Base-by-base conservation (phyloP, 805 yeast genomes). In the Saccharomycopsis vini region DNA sequence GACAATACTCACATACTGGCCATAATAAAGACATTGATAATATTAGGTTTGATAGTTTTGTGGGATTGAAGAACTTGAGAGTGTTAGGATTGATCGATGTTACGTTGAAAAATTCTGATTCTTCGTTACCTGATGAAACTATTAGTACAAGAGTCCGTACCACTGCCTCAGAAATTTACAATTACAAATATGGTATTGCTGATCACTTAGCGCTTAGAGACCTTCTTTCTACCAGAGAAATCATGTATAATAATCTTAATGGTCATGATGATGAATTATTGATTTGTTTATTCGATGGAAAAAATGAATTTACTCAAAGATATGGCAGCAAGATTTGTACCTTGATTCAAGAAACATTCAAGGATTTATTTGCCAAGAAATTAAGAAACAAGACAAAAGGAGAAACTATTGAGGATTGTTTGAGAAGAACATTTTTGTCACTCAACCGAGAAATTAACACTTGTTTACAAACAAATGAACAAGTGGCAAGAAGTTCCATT, bases 51-150 rank as follows among this genome's bases (percentile, higher is more conserved):
- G 83, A 78, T 9, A 84, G 81, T 47, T 74, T 89, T 55, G 89
- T 88, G 47, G 75, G 79, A 1, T 65, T 92, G 56, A 79, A 81
- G 41, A 70, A 83, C 32, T 62, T 92, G 49, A 74, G 72, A 50
- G 75, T 84, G 9, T 66, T 92, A 40, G 97, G 97, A 0, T 68
- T 92, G 50, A 87, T 92, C 81, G 99, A 92, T 67, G 95, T 92
- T 20, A 92, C 98, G 1, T 71, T 90, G 49, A 87, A 95, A 1
- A 82, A 95, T 0, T 80, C 88, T 13, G 51, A 48, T 15, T 38
- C 42, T 13, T 71, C 81, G 12, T 83, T 89, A 5, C 97, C 97
- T 6, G 97, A 90, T 61, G 95, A 89, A 61, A 70, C 75, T 9
- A 76, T 76, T 10, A 80, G 83, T 54, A 74, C 84, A 52, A 81